Percentiles rank a stretch among this genome's conserved stretches.
Conservation (phyloP, 805 yeast genomes). For the Nakazawaea ambrosiae region DNA sequence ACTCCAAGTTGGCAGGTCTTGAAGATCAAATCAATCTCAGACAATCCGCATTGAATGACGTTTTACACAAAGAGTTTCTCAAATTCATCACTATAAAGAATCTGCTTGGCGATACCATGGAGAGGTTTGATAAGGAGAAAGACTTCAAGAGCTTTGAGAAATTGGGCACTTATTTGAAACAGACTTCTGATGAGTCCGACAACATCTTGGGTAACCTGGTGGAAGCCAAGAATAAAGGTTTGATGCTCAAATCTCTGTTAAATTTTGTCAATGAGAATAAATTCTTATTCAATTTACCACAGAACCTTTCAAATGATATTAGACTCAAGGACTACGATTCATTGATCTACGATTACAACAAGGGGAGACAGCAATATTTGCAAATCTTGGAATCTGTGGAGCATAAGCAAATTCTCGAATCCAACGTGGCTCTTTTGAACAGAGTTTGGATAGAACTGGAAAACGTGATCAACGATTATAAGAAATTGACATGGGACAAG, state of each 20-base stretch:
- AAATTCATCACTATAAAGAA: constrained; percentile 61
- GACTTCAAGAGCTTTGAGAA: background rate
- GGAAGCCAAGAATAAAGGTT: constrained; percentile 39
- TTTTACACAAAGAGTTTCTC: constrained; percentile 55
- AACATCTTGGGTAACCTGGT: constrained; percentile 53
- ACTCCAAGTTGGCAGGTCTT: constrained; percentile 38
- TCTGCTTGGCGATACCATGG: constrained; percentile 52
- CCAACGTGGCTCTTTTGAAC: constrained; percentile 29
- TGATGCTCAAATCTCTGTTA: constrained; percentile 41
- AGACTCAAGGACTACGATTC: constrained; percentile 48
- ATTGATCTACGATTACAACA: constrained; percentile 48
- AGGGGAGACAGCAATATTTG: constrained; percentile 28
- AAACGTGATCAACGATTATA: constrained; percentile 45
- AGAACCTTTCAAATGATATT: constrained; percentile 33
- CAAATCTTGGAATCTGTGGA: constrained; percentile 2
- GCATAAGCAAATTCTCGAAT: constrained; percentile 9
- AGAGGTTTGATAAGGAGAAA: constrained; percentile 34
- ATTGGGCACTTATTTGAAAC: constrained; percentile 30
- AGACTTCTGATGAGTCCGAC: constrained; percentile 37
- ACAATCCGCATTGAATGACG: constrained; percentile 38
- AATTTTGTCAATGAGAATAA: constrained; percentile 45
- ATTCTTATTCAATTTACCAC: constrained; percentile 52
- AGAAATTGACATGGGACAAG: constrained; percentile 43
- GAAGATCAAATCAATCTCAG: constrained; percentile 42
- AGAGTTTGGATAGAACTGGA: constrained; percentile 54